Conservation (phyloP, 2,329 filamentous ascomycete species). For the Colletotrichum salicis region DNA sequence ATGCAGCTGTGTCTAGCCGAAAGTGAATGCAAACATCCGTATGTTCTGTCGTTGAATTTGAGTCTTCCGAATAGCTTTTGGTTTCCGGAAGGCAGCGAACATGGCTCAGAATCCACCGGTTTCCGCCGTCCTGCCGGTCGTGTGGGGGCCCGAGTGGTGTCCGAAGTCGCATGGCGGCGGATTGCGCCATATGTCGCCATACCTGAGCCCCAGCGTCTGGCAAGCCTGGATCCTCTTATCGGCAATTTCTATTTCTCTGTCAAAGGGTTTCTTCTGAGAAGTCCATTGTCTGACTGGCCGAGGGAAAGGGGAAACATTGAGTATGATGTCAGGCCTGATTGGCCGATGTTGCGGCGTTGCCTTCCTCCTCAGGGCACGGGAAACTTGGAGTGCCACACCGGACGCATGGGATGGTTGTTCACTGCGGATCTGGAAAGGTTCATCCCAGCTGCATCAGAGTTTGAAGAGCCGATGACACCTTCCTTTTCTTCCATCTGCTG, state of each 20-base stretch:
- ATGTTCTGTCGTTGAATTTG: background rate
- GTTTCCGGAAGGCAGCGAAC: no score
- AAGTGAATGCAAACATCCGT: background rate
- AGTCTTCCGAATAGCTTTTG: background rate
- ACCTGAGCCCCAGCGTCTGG: background rate
- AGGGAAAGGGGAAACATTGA: background rate
- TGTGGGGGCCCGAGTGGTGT: slow-evolving; percentile 14
- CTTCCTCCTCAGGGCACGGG: background rate
- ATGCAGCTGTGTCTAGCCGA: background rate
- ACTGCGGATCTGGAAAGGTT: slow-evolving; percentile 8
- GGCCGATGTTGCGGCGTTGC: slow-evolving; percentile 3
- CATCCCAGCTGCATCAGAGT: slow-evolving; percentile 11
- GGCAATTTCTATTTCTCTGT: slow-evolving; percentile 2
- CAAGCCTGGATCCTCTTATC: slow-evolving; percentile 21
- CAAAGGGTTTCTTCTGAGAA: background rate
- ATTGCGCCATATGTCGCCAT: slow-evolving; percentile 35
- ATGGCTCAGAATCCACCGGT: slow-evolving; percentile 5
- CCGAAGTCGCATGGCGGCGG: slow-evolving; percentile 23
- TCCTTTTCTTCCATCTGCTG: background rate
- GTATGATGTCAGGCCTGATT: slow-evolving; percentile 14
- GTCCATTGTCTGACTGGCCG: background rate
- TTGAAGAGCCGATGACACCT: slow-evolving; percentile 23
- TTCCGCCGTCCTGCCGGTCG: slow-evolving; percentile 4
- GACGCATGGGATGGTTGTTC: background rate
- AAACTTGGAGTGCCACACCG: slow-evolving; percentile 6